Evolutionary conservation across 805 yeast genomes (phyloP).

Genomic region (Tetrapisispora phaffii): DNA sequence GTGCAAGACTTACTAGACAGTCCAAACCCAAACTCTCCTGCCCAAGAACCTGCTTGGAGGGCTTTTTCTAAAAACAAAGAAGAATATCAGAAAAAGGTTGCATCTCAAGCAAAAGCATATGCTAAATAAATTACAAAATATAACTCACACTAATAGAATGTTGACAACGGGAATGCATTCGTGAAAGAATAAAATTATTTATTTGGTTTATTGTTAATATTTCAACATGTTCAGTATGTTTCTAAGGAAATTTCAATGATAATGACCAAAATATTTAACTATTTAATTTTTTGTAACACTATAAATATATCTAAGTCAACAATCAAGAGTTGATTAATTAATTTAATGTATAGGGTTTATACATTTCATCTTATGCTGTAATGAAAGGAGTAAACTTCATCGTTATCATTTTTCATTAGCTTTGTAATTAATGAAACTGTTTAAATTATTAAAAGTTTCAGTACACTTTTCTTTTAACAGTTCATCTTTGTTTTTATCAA

Average conservation of each 20-base stretch:
- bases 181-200: neutral
- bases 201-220: neutral
- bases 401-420: slow-evolving; percentile 32
- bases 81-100: slow-evolving; percentile 65
- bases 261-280: neutral
- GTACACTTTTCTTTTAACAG: slow-evolving; percentile 54
- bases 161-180: neutral
- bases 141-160: neutral
- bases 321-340: too few relatives aligned
- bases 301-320: neutral
- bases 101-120: slow-evolving; percentile 70
- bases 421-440: slow-evolving; percentile 73
- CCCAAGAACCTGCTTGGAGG: slow-evolving; percentile 94
- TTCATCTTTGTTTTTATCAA: slow-evolving; percentile 54
- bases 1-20: slow-evolving; percentile 81
- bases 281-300: neutral
- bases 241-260: neutral
- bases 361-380: neutral
- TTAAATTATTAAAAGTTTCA: slow-evolving; percentile 56
- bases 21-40: slow-evolving; percentile 94
- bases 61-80: slow-evolving; percentile 62
- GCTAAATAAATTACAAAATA: slow-evolving; percentile 29
- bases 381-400: neutral
- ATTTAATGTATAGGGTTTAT: neutral
- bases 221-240: neutral